Percentiles rank a stretch among this genome's conserved stretches.
These are phyloP conservation scores for Sphagnum magellanicum DNA, from an alignment of 228 moss, liverwort and hornwort genomes.

Conservation along the genomic window DNA sequence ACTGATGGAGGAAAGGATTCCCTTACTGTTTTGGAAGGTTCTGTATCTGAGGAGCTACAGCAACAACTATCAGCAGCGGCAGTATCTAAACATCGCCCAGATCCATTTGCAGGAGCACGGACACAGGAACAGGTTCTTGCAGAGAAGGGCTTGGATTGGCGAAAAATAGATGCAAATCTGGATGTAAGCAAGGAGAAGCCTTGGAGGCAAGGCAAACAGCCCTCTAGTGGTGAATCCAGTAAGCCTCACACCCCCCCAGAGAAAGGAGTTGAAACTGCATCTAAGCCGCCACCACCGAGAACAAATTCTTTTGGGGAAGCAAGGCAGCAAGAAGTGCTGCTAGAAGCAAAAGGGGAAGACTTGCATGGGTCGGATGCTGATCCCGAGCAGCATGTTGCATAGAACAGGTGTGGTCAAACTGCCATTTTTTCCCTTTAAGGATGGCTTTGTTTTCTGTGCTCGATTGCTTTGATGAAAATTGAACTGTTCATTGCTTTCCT, in stretches of 20 bases:
- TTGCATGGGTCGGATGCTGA: slow-evolving; percentile 5
- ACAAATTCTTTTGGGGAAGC: slow-evolving; percentile 77
- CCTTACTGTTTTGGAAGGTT: slow-evolving; percentile 1
- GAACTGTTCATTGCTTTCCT: too few species aligned
- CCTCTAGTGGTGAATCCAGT: slow-evolving; percentile 67
- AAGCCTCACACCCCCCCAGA: slow-evolving; percentile 82
- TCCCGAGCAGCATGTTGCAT: too few species aligned
- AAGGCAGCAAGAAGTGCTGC: slow-evolving; percentile 36
- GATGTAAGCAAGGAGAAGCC: slow-evolving; percentile 56
- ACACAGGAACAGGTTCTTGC: slow-evolving; percentile 93
- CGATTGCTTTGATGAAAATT: too few species aligned
- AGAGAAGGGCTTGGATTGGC: slow-evolving; percentile 93
- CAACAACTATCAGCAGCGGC: slow-evolving; percentile 30
- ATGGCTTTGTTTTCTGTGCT: too few species aligned
- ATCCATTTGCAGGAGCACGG: slow-evolving; percentile 78
- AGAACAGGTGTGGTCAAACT: too few species aligned
- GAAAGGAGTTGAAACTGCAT: slow-evolving; percentile 27
- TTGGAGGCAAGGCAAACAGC: slow-evolving; percentile 77
- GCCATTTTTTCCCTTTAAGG: too few species aligned
- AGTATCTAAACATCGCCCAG: slow-evolving; percentile 59
- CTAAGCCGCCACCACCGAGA: slow-evolving; percentile 32
- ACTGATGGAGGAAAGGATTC: slow-evolving; percentile 30
- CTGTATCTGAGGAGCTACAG: slow-evolving; percentile 18
- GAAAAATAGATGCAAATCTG: slow-evolving; percentile 76
- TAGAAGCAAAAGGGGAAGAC: slow-evolving; percentile 65